Evolutionary conservation across 2,329 filamentous ascomycete species (phyloP).

Genomic region (Colletotrichum chrysophilum): DNA sequence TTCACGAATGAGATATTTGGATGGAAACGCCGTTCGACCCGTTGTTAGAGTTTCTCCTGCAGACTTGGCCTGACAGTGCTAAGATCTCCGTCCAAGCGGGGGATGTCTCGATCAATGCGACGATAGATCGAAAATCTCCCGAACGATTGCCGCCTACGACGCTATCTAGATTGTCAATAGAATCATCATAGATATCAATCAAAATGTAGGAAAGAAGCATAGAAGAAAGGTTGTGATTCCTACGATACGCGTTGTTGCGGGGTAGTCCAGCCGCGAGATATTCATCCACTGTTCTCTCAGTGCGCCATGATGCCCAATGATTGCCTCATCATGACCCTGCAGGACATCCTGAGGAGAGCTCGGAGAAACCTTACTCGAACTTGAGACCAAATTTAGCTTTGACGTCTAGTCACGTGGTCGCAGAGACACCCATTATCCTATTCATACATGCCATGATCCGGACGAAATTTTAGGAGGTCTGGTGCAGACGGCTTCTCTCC

Average conservation of each 20-base stretch:
- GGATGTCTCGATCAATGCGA: background rate
- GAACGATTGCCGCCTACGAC: background rate
- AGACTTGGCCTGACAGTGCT: background rate
- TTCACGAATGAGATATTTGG: background rate
- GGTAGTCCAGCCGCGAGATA: background rate
- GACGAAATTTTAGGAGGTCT: background rate
- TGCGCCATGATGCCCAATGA: constrained; percentile 1
- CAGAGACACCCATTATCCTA: background rate
- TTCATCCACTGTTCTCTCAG: background rate
- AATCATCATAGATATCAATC: background rate
- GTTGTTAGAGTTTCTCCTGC: background rate
- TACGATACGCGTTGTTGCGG: background rate
- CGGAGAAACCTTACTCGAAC: background rate
- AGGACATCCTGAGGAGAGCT: background rate
- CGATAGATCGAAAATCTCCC: background rate
- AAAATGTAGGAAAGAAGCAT: background rate
- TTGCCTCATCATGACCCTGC: background rate
- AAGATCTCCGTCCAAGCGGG: constrained; percentile 8
- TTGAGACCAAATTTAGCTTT: constrained; percentile 19
- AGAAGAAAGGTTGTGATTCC: background rate
- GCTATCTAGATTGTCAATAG: background rate
- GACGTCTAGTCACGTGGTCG: constrained; percentile 6
- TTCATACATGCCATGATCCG: background rate
- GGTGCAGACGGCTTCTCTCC: background rate
- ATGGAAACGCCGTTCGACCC: background rate